These are phyloP conservation scores for Ilyonectria destructans DNA, from an alignment of 2,329 filamentous ascomycete species.

Conservation along the genomic window DNA sequence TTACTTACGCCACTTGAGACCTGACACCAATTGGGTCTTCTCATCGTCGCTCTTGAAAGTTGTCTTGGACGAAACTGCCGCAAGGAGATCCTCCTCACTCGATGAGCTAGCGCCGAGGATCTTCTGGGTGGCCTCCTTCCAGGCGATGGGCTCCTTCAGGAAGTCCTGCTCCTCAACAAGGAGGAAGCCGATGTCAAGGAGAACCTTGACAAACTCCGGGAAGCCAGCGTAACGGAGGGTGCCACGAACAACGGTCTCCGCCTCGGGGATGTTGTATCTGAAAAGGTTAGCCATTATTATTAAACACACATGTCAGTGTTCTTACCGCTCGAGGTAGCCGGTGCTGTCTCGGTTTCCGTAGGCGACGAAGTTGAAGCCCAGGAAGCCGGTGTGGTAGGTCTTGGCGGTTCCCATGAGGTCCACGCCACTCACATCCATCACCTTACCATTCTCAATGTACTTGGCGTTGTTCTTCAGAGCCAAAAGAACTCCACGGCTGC, in stretches of 20 bases:
- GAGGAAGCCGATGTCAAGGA: conserved; percentile 94
- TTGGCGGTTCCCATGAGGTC: conserved; percentile 91
- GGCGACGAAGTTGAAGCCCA: conserved; percentile 85
- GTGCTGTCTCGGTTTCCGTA: conserved; percentile 96
- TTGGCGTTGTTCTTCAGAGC: conserved; percentile 90
- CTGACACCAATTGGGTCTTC: conserved; percentile 78
- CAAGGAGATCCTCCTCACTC: conserved; percentile 77
- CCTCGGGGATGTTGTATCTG: conserved; percentile 86
- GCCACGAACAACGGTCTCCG: conserved; percentile 86
- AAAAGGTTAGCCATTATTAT: neutral
- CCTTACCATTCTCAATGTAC: conserved; percentile 85
- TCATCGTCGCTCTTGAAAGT: conserved; percentile 64
- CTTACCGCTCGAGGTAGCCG: conserved; percentile 84
- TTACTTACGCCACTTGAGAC: conserved; percentile 74
- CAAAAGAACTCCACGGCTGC: conserved; percentile 83
- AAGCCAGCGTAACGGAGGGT: conserved; percentile 92
- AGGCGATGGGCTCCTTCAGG: conserved; percentile 79
- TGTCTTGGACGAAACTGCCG: conserved; percentile 70
- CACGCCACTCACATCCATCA: conserved; percentile 74
- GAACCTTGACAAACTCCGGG: conserved; percentile 88
- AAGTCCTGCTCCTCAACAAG: conserved; percentile 77
- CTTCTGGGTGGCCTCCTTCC: conserved; percentile 89
- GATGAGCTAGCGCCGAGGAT: conserved; percentile 80
- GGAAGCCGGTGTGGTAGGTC: conserved; percentile 81
- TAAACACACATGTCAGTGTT: neutral